phyloP scores from a whole-genome alignment of 2,329 filamentous ascomycete genomes.

The Fusarium anthophilum region DNA sequence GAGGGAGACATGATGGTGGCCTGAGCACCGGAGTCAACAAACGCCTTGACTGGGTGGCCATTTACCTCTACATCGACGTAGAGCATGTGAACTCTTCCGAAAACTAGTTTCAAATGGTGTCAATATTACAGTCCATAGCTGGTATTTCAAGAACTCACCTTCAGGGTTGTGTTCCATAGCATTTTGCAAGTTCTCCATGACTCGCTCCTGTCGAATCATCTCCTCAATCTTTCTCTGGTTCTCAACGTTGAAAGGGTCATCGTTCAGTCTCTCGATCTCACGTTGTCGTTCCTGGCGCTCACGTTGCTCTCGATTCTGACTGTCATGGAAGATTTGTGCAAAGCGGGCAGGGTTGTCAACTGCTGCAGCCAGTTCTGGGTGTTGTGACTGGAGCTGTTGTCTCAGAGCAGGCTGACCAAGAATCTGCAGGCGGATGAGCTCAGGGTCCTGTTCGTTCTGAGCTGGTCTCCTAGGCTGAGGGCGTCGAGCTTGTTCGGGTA shows the following conservation, averaged over 20 bases:
- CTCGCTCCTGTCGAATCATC: conserved; percentile 93
- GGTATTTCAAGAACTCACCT: conserved; percentile 66
- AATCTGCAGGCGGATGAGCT: conserved; percentile 83
- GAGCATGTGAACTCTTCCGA: conserved; percentile 93
- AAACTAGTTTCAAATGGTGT: conserved; percentile 66
- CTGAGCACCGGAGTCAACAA: conserved; percentile 97
- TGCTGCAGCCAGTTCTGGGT: conserved; percentile 80
- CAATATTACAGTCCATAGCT: not conserved
- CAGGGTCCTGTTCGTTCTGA: conserved; percentile 69
- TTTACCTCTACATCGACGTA: conserved; percentile 98
- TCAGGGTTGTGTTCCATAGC: conserved; percentile 98
- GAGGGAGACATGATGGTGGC: conserved; percentile 98
- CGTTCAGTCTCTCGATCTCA: conserved; percentile 85
- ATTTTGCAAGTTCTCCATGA: conserved; percentile 95
- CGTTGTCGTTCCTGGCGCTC: conserved; percentile 81
- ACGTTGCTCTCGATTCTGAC: conserved; percentile 75
- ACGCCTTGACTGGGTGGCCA: conserved; percentile 88
- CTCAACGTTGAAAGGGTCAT: conserved; percentile 93
- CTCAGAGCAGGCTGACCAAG: conserved; percentile 80
- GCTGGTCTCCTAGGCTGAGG: conserved; percentile 46
- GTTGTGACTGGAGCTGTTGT: conserved; percentile 74
- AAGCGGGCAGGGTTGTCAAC: conserved; percentile 82
- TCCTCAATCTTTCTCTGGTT: conserved; percentile 94
- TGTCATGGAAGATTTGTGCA: conserved; percentile 73
- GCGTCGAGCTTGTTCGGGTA: conserved; percentile 50